Conservation (phyloP, 1,284 basidiomycete species). For the Testicularia cyperi region DNA sequence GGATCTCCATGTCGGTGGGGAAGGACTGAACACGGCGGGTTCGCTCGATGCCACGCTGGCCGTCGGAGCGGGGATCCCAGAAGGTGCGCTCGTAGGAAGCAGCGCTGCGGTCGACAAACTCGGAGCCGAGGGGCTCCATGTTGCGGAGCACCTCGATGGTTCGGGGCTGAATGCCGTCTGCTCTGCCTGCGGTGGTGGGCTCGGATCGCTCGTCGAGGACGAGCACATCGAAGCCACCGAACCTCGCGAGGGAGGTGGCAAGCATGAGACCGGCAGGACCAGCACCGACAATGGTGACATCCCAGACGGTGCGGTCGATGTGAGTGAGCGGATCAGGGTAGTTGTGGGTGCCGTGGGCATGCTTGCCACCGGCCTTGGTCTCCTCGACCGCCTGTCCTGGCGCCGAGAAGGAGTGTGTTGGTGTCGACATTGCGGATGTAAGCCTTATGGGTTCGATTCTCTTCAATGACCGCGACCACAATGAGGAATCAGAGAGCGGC, state of each 20-base stretch:
- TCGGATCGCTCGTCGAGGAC: slow-evolving; percentile 60
- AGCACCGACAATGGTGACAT: slow-evolving; percentile 54
- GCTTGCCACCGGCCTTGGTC: slow-evolving; percentile 40
- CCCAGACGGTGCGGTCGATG: slow-evolving; percentile 46
- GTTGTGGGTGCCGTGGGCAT: slow-evolving; percentile 48
- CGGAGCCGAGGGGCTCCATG: slow-evolving; percentile 58
- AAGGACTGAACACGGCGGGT: slow-evolving; percentile 61
- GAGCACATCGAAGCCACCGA: slow-evolving; percentile 52
- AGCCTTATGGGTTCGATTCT: too few species aligned
- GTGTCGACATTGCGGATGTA: slow-evolving; percentile 4
- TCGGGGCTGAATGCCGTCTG: slow-evolving; percentile 62
- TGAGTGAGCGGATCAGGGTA: slow-evolving; percentile 43
- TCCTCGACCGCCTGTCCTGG: slow-evolving; percentile 41
- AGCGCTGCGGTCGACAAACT: slow-evolving; percentile 51
- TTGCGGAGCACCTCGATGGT: slow-evolving; percentile 69
- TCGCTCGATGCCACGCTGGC: slow-evolving; percentile 55
- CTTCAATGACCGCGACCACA: too few species aligned
- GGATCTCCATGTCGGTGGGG: slow-evolving; percentile 62
- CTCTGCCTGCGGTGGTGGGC: slow-evolving; percentile 61
- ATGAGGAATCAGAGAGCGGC: neutral
- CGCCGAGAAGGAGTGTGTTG: slow-evolving; percentile 29
- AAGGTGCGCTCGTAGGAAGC: slow-evolving; percentile 61
- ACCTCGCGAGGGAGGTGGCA: slow-evolving; percentile 48
- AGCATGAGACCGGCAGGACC: slow-evolving; percentile 58
- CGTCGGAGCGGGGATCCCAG: slow-evolving; percentile 59